Conservation (phyloP, 148 eudicot genomes). For the Drosera capensis region DNA sequence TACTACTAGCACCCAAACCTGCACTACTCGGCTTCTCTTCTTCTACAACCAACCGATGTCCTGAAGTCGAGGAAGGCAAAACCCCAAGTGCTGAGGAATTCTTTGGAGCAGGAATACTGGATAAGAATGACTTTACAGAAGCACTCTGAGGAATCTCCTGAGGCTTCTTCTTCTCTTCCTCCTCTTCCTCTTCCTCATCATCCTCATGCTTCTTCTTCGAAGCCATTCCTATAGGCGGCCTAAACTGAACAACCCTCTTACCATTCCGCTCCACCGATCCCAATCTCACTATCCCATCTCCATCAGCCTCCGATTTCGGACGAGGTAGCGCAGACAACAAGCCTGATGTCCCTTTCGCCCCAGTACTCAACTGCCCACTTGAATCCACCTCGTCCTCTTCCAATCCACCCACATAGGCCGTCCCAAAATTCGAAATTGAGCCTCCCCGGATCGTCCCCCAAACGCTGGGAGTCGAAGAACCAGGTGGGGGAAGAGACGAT, state of each 20-base stretch:
- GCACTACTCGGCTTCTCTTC: conserved; percentile 9
- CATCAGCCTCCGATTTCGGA: conserved; percentile 21
- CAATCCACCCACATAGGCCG: conserved; percentile 4
- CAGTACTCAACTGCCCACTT: not conserved
- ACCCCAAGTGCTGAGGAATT: conserved; percentile 39
- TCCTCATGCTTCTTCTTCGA: conserved; percentile 18
- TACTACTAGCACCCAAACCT: conserved; percentile 5
- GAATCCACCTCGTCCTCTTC: not conserved
- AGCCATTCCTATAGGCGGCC: conserved; percentile 27
- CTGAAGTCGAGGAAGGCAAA: conserved; percentile 25
- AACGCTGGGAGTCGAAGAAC: conserved; percentile 11
- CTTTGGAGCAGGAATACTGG: conserved; percentile 65
- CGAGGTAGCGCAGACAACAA: conserved; percentile 37
- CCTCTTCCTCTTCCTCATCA: conserved; percentile 31
- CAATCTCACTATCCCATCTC: conserved; percentile 6
- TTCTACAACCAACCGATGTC: conserved; percentile 45
- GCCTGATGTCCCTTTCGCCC: conserved; percentile 10
- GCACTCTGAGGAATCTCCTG: conserved; percentile 12
- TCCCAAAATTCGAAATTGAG: conserved; percentile 8
- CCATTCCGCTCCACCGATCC: conserved; percentile 15
- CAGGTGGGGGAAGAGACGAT: conserved; percentile 15
- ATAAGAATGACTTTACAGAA: conserved; percentile 47
- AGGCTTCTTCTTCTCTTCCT: conserved; percentile 24
- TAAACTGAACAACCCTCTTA: conserved; percentile 50
- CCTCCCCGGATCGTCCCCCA: too few relatives aligned